phyloP scores from a whole-genome alignment of 176 grass and related monocot genomes.

The Zoysia japonica region DNA sequence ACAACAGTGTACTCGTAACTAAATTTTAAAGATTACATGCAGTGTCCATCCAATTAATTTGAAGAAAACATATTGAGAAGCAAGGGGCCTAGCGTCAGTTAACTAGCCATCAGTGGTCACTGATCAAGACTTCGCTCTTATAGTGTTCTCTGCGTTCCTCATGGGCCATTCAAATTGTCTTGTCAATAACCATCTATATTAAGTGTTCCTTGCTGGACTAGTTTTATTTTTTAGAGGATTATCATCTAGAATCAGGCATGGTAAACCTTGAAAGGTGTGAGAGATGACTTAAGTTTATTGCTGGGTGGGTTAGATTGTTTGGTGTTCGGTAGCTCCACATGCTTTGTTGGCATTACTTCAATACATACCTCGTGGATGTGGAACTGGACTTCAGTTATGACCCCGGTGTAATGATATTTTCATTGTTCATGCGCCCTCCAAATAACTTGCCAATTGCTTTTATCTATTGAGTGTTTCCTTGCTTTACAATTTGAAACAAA shows the following conservation, averaged over 20 bases:
- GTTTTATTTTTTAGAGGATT: background rate
- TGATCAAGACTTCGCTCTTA: background rate
- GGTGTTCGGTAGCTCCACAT: background rate
- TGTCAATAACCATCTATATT: background rate
- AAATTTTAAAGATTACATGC: background rate
- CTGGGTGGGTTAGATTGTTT: background rate
- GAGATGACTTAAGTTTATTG: background rate
- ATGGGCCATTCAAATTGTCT: background rate
- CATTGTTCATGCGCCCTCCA: background rate
- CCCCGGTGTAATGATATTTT: background rate
- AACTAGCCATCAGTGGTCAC: background rate
- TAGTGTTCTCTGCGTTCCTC: background rate
- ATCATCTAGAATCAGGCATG: background rate
- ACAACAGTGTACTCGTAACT: background rate
- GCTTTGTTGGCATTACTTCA: background rate
- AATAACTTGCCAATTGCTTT: background rate
- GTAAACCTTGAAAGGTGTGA: background rate
- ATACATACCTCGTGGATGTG: background rate
- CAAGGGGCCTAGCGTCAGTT: background rate
- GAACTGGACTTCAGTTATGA: background rate
- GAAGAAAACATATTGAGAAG: background rate
- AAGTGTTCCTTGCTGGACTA: background rate
- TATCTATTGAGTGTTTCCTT: background rate
- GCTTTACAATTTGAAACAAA: background rate
- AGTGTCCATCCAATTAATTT: background rate